These are phyloP conservation scores for Cladosporium sp. DNA, from an alignment of 2,329 filamentous ascomycete genomes.

Conservation along the genomic window DNA sequence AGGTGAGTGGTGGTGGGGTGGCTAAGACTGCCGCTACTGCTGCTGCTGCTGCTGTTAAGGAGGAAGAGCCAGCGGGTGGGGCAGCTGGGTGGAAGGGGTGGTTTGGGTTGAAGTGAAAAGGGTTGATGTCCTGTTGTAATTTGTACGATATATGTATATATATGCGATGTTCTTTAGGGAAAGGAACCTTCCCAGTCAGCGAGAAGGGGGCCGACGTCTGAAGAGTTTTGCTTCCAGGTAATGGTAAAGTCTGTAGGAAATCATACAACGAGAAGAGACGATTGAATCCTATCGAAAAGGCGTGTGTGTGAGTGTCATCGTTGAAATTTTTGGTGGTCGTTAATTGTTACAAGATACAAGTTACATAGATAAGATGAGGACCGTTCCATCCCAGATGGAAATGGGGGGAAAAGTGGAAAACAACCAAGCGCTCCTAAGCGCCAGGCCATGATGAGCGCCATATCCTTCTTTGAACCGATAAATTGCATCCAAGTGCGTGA, in stretches of 20 bases:
- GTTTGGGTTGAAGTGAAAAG: slow-evolving; percentile 12
- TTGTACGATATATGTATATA: neutral
- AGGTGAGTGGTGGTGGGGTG: neutral
- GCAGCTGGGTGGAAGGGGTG: slow-evolving; percentile 16
- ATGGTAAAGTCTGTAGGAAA: too few relatives aligned
- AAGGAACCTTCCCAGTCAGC: too few relatives aligned
- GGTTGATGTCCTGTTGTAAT: neutral
- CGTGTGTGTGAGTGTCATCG: too few relatives aligned
- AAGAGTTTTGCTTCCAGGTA: too few relatives aligned
- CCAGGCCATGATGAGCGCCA: neutral
- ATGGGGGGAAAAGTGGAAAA: neutral
- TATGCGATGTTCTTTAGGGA: too few relatives aligned
- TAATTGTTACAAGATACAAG: slow-evolving; percentile 5
- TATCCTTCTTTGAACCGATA: neutral
- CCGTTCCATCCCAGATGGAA: neutral
- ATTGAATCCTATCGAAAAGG: neutral
- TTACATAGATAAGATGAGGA: neutral
- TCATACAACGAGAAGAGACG: neutral
- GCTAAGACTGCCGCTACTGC: neutral
- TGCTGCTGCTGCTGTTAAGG: neutral
- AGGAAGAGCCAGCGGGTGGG: neutral
- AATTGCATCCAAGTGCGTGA: neutral
- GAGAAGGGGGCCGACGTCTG: too few relatives aligned
- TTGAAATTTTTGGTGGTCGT: neutral
- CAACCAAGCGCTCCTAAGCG: neutral